Evolutionary conservation across 148 eudicot genomes (phyloP), one percentile per base, ranked within the genome.

Genomic region (Nepenthes mirabilis): DNA sequence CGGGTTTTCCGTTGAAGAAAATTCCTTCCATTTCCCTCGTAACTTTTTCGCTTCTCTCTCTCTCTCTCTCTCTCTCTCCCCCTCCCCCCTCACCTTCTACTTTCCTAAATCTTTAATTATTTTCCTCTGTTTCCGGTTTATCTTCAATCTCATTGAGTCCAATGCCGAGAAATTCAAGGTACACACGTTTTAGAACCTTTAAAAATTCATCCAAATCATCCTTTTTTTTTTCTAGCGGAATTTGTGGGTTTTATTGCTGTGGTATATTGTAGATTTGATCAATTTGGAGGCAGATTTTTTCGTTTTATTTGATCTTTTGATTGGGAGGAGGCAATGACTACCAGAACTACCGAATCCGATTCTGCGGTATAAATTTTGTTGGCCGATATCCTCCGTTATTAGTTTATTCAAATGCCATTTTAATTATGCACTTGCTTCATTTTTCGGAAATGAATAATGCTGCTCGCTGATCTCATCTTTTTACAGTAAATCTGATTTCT

Each of bases 1-100:
- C 45, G 68, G 52, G 47, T 65, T 68, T 77, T 72, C 78, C 82
- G 74, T 71, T 80, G 66, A 70, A 68, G 47, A n/a, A 68, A 57
- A 52, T 23, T 2, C 14, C 45, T 40, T 40, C 45, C 45, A 40
- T 40, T 40, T 40, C 8, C 45, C 45, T 8, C 45, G 8, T 40
- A 58, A 55, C 73, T n/a, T 56, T 23, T 55, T 75, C 52, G 53
- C 43, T 53, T 74, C 63, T 50, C 58, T 14, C 63, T 11, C 36
- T 36, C 58, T 47, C 53, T 60, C 45, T 36, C 43, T n/a, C 23
- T 23, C 23, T 23, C 73, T n/a, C 60, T 23, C 50, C 78, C 52
- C 57, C 43, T 53, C 74, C 65, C 43, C 58, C 10, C 63, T 11
- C 36, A 14, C 58, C 37, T 47, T 60, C 45, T 36, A 34, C 37